Conservation (phyloP, 768 basidiomycete species). For the Tulasnella sp. region DNA sequence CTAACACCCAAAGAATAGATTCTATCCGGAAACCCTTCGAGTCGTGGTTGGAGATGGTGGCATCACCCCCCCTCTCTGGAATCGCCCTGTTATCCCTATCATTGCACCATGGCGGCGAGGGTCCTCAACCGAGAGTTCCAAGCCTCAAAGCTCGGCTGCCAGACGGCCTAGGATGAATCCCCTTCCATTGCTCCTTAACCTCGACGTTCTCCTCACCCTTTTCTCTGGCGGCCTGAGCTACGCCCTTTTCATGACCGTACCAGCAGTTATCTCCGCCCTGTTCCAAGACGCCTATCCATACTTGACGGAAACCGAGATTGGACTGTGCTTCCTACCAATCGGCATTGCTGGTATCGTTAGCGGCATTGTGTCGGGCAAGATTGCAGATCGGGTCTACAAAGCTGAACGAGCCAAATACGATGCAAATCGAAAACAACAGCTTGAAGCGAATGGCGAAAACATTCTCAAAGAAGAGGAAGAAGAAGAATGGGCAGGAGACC, state of each 20-base stretch:
- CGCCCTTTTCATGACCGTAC: conserved; percentile 30
- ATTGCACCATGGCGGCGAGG: conserved; percentile 27
- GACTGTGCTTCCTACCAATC: conserved; percentile 39
- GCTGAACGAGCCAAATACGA: conserved; percentile 15
- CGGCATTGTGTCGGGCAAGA: conserved; percentile 34
- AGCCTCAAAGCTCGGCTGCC: neutral
- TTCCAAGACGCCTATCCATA: conserved; percentile 36
- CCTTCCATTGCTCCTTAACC: conserved; percentile 30
- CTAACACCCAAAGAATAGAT: neutral
- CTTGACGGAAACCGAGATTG: conserved; percentile 38
- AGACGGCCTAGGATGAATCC: conserved; percentile 8
- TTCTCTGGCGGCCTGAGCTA: neutral
- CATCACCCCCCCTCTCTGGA: conserved; percentile 30
- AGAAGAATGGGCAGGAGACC: conserved; percentile 24
- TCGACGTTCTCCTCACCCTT: conserved; percentile 29
- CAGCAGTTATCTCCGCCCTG: conserved; percentile 32
- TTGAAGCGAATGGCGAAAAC: neutral
- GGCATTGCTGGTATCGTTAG: conserved; percentile 37
- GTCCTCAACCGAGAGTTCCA: neutral
- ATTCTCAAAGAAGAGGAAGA: neutral
- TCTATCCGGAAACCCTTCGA: conserved; percentile 38
- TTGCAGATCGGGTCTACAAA: conserved; percentile 35
- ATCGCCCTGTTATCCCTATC: conserved; percentile 37
- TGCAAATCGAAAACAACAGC: conserved; percentile 25
- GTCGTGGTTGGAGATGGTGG: conserved; percentile 32